Conservation (phyloP, 169 alveolate genomes). For the Plasmodium malariae region DNA sequence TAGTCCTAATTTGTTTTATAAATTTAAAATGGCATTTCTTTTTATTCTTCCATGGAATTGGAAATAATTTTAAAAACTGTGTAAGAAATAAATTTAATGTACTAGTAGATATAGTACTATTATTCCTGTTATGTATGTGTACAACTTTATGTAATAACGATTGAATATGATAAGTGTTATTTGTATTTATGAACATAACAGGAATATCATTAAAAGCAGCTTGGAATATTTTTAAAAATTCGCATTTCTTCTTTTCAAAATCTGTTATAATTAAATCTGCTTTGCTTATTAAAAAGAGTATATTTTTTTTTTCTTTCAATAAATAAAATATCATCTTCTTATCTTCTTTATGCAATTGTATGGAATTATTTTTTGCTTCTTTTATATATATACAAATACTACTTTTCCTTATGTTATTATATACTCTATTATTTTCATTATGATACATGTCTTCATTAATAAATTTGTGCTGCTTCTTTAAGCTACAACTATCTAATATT, state of each 20-base stretch:
- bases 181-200: constrained; percentile 30
- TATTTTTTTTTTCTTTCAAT: constrained; percentile 54
- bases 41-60: constrained; percentile 66
- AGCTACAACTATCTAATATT: constrained; percentile 60
- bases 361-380: constrained; percentile 48
- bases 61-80: constrained; percentile 37
- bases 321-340: constrained; percentile 66
- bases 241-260: constrained; percentile 52
- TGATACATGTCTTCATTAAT: constrained; percentile 24
- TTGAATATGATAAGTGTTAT: constrained; percentile 35
- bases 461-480: constrained; percentile 63
- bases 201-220: constrained; percentile 48
- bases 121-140: constrained; percentile 39
- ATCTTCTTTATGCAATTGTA: constrained; percentile 38
- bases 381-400: constrained; percentile 59
- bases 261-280: constrained; percentile 21
- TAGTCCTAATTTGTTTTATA: constrained; percentile 41
- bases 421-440: constrained; percentile 30
- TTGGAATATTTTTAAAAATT: constrained; percentile 23
- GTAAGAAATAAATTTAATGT: constrained; percentile 45
- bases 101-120: constrained; percentile 33
- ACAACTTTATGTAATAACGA: constrained; percentile 12
- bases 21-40: constrained; percentile 56
- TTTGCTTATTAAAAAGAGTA: constrained; percentile 37
- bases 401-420: constrained; percentile 39